Base-by-base conservation (phyloP, 768 basidiomycete species). In the Lactarius evosmus region DNA sequence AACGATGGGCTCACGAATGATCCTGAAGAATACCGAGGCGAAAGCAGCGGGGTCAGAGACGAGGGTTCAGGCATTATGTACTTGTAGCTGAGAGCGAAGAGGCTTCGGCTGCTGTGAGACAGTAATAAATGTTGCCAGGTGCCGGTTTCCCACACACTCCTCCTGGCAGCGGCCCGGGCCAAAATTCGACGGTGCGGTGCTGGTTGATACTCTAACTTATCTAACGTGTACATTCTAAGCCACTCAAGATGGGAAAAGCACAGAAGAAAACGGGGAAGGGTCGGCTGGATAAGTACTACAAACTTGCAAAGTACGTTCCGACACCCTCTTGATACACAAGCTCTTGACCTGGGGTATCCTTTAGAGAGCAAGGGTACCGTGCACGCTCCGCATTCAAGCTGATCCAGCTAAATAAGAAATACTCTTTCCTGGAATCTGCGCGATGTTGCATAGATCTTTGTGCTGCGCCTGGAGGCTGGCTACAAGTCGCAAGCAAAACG, bases 381-480 rank as follows among this genome's bases (percentile, higher is more conserved):
- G 97, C 97, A 70, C 97, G 97, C 81, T 99, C 97, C 17, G 97
- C 97, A 2, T 96, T 96, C 87, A 99, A 99, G 77, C 84, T 99
- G 63, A 94, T 99, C 63, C 97, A 99, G 76, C 79, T 99, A 66
- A 98, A 99, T 82, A 95, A 96, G 75, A 99, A 98, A 79, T 99
- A 91, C 77, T 84, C 87, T 17, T 91, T 99, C 73, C 83, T 99
- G 27, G 91, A 95, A 70, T 80, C 84, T 33, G 89, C 94, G 62
- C 82, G 86, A 82, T 98, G 96, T 75, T 92, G 90, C 49, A 95
- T 99, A 70, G 97, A 99, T 83, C 82, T 99, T 34, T 99, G 97
- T 76, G 97, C 97, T 36, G 97, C 97, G 5, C 97, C 97, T 7
- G 97, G 97, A 69, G 97, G 97, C 72, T 99, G 97, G 97, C 81